Evolutionary conservation across 768 basidiomycete species (phyloP).

Genomic region (Agrocybe pediades): DNA sequence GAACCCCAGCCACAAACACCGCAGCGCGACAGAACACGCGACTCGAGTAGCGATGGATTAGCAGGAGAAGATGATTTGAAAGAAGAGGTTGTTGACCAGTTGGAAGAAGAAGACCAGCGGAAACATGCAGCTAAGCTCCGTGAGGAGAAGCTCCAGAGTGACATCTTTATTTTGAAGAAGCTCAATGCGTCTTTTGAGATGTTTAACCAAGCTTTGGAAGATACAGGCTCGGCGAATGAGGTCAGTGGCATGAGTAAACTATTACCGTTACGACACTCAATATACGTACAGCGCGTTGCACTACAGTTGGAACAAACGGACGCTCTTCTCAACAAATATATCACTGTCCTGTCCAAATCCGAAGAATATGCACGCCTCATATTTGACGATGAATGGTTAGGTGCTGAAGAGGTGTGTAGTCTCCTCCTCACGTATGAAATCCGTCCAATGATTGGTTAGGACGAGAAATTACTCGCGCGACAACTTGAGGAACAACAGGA

Average conservation of each 20-base stretch:
- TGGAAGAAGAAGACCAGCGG: slow-evolving; percentile 11
- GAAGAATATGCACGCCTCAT: slow-evolving; percentile 69
- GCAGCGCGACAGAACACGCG: slow-evolving; percentile 6
- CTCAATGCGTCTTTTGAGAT: slow-evolving; percentile 69
- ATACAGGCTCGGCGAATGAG: slow-evolving; percentile 69
- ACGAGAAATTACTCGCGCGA: slow-evolving; percentile 54
- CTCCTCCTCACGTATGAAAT: not conserved
- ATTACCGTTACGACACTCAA: not conserved
- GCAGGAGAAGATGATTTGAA: not conserved
- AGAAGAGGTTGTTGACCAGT: slow-evolving; percentile 6
- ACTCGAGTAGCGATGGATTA: not conserved
- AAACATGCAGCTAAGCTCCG: slow-evolving; percentile 27
- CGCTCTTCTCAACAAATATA: slow-evolving; percentile 74
- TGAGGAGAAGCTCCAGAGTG: slow-evolving; percentile 76
- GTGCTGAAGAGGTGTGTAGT: slow-evolving; percentile 67
- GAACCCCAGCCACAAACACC: not conserved
- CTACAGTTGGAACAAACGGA: slow-evolving; percentile 72
- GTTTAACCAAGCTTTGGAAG: slow-evolving; percentile 68
- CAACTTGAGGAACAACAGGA: slow-evolving; percentile 39
- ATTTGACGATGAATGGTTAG: slow-evolving; percentile 77
- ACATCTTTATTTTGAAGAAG: slow-evolving; percentile 72
- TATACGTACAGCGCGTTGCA: slow-evolving; percentile 57
- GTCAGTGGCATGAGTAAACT: slow-evolving; percentile 35
- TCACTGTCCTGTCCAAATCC: slow-evolving; percentile 66
- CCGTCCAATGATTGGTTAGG: slow-evolving; percentile 39